Evolutionary conservation across 2,329 filamentous ascomycete genomes (phyloP).

Genomic region (Colletotrichum truncatum): DNA sequence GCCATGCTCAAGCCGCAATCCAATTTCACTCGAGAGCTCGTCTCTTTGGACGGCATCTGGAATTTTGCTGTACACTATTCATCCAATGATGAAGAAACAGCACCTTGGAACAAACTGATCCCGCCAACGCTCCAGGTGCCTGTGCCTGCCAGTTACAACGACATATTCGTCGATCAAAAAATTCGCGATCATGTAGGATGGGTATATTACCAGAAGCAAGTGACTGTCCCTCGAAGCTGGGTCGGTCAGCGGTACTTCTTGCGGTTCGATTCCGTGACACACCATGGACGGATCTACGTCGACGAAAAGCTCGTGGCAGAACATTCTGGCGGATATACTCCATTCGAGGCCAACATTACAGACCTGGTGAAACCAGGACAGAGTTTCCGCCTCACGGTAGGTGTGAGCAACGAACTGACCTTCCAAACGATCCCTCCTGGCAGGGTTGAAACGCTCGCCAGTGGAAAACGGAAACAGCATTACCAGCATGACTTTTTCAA

Average conservation of each 20-base stretch:
- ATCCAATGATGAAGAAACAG: conserved; percentile 24
- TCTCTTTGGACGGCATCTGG: conserved; percentile 37
- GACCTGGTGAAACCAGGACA: conserved; percentile 32
- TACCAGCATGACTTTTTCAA: conserved; percentile 44
- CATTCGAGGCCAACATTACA: conserved; percentile 38
- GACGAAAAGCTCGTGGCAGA: conserved; percentile 36
- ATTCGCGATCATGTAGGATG: conserved; percentile 42
- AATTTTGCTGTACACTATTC: conserved; percentile 32
- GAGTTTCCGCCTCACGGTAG: conserved; percentile 39
- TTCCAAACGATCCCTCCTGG: conserved; percentile 40
- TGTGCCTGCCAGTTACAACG: conserved; percentile 38
- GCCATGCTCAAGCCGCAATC: conserved; percentile 34
- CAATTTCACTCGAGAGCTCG: conserved; percentile 25
- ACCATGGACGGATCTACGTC: conserved; percentile 38
- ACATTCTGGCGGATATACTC: conserved; percentile 39
- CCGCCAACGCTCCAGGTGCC: conserved; percentile 30
- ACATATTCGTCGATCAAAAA: conserved; percentile 33
- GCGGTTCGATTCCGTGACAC: conserved; percentile 39
- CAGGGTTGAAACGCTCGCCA: conserved; percentile 9
- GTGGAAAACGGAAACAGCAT: conserved; percentile 34
- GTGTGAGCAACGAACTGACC: conserved; percentile 40
- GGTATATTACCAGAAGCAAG: conserved; percentile 41
- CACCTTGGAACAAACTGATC: conserved; percentile 40
- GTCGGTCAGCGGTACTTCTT: conserved; percentile 32
- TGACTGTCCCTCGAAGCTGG: conserved; percentile 35